Percentiles rank a stretch among this genome's conserved stretches.
These are phyloP conservation scores for Odonthalia washingtoniensis DNA, from an alignment of 31 red algal genomes.

Conservation along the genomic window DNA sequence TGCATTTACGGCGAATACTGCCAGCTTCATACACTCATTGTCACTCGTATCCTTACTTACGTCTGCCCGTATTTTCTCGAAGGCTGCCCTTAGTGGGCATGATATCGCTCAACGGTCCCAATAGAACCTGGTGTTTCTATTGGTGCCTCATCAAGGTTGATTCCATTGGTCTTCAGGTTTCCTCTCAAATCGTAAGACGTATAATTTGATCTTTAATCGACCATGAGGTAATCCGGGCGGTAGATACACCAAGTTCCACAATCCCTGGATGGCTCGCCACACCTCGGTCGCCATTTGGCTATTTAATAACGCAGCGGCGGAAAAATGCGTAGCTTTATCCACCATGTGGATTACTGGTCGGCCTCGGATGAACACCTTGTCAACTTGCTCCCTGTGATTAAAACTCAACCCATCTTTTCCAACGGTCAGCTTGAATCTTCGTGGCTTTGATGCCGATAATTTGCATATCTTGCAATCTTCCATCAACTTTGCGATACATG, in stretches of 20 bases:
- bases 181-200: neutral
- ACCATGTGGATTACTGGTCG: neutral
- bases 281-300: neutral
- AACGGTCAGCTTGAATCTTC: too few relatives aligned
- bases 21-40: too few relatives aligned
- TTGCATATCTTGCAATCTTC: neutral
- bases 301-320: neutral
- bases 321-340: conserved; percentile 20
- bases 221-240: conserved; percentile 7
- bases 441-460: neutral
- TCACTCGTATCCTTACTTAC: too few relatives aligned
- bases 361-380: neutral
- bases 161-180: neutral
- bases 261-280: neutral
- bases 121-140: conserved; percentile 37
- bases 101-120: conserved; percentile 36
- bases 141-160: neutral
- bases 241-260: conserved; percentile 11
- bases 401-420: conserved; percentile 2
- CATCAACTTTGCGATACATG: neutral
- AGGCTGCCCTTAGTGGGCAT: neutral
- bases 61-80: too few relatives aligned
- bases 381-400: conserved; percentile 12
- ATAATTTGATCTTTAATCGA: conserved; percentile 25
- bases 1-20: neutral